These are phyloP conservation scores for Candida boleticola DNA, from an alignment of 805 yeast genomes.

Conservation along the genomic window DNA sequence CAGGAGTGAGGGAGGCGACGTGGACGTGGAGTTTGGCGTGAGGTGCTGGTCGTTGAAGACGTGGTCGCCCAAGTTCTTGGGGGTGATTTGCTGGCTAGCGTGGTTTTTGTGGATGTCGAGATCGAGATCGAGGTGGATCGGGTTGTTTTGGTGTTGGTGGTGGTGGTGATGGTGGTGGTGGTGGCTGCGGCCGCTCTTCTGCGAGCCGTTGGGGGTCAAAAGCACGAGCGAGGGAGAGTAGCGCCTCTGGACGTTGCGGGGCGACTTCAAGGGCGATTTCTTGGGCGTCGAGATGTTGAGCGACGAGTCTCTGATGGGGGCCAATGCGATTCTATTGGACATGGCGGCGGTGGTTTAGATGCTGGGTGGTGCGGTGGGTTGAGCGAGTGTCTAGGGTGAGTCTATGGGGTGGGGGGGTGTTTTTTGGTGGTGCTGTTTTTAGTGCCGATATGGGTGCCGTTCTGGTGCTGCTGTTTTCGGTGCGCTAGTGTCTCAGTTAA, in stretches of 20 bases:
- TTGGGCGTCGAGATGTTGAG: conserved; percentile 23
- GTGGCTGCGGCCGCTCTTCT: background rate
- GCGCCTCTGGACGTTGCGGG: background rate
- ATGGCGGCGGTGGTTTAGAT: conserved; percentile 6
- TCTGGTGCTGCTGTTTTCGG: no score
- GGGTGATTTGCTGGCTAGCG: background rate
- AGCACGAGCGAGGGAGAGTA: conserved; percentile 1
- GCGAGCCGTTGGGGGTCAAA: conserved; percentile 1
- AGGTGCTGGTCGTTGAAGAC: conserved; percentile 8
- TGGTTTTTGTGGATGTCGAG: background rate
- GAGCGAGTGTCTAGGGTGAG: background rate
- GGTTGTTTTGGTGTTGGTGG: conserved; percentile 1
- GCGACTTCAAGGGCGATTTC: conserved; percentile 2
- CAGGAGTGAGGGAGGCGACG: conserved; percentile 5
- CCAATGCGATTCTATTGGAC: conserved; percentile 35
- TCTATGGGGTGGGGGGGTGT: no score
- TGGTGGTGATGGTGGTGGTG: background rate
- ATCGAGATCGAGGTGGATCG: background rate
- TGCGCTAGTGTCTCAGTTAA: no score
- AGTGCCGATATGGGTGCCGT: no score
- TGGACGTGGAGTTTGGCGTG: conserved; percentile 6
- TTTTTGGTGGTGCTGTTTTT: no score
- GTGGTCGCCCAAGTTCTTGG: background rate
- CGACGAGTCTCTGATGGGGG: conserved; percentile 31
- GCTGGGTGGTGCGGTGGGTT: background rate